Percentiles rank a stretch among this genome's conserved stretches.
phyloP scores from a whole-genome alignment of 148 eudicot genomes.

The Drosera capensis region DNA sequence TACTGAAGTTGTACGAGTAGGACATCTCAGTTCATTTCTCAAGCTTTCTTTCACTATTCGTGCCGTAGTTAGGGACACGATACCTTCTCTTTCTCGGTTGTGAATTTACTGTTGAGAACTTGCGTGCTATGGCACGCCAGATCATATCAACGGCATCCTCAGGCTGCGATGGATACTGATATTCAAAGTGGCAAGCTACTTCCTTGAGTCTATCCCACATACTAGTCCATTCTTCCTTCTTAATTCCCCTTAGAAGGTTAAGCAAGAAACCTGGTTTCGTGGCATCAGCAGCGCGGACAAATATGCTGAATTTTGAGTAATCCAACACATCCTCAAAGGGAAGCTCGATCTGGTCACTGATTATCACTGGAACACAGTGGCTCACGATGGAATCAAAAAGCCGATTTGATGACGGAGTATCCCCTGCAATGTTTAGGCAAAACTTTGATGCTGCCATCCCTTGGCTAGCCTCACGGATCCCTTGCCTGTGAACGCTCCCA shows the following conservation, averaged over 20 bases:
- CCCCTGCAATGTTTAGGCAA: constrained; percentile 89
- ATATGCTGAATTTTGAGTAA: constrained; percentile 62
- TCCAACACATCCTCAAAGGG: constrained; percentile 75
- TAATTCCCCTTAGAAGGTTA: constrained; percentile 48
- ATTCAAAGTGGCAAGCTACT: constrained; percentile 56
- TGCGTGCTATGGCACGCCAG: constrained; percentile 61
- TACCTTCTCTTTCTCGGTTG: constrained; percentile 32
- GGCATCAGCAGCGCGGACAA: constrained; percentile 60
- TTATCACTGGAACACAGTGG: constrained; percentile 88
- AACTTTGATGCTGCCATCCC: constrained; percentile 85
- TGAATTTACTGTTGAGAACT: constrained; percentile 14
- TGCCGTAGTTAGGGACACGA: no score
- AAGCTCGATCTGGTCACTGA: constrained; percentile 82
- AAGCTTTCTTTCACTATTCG: no score
- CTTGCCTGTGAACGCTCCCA: constrained; percentile 51
- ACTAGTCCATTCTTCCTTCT: constrained; percentile 55
- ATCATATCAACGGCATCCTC: constrained; percentile 89
- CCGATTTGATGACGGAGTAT: constrained; percentile 91
- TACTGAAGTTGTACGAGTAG: no score
- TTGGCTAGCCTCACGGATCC: constrained; percentile 51
- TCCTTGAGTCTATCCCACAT: constrained; percentile 81
- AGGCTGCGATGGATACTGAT: constrained; percentile 56
- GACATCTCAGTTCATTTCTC: no score
- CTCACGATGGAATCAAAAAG: constrained; percentile 86
- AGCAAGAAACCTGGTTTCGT: constrained; percentile 49